phyloP scores from a whole-genome alignment of 78 protist genomes.

The slime mould (Dictyostelium discoideum) region dicty_2.7 NC_007090.3:1208501-1209000 shows the following conservation, averaged over 20 bases:
- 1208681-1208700: conserved; percentile 38
- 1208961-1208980: conserved; percentile 29
- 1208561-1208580: conserved; percentile 49
- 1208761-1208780: conserved; percentile 14
- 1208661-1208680: conserved; percentile 72
- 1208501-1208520: background rate
- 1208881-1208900: conserved; percentile 18
- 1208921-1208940: background rate
- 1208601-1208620: conserved; percentile 44
- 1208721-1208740: conserved; percentile 22
- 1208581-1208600: conserved; percentile 83
- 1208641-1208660: conserved; percentile 34
- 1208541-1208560: conserved; percentile 16
- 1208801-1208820: conserved; percentile 12
- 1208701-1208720: conserved; percentile 39
- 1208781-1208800: conserved; percentile 5
- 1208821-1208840: conserved; percentile 21
- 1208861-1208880: background rate
- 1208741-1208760: conserved; percentile 39
- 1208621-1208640: conserved; percentile 42
- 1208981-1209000: conserved; percentile 36
- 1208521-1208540: background rate
- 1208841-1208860: conserved; percentile 41
- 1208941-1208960: background rate
- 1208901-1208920: conserved; percentile 69